A percentile compares a stretch with the other conserved stretches of the same genome.
Evolutionary conservation across 2,329 filamentous ascomycete species (phyloP).

Genomic region (Monilinia vaccinii-corymbosi): DNA sequence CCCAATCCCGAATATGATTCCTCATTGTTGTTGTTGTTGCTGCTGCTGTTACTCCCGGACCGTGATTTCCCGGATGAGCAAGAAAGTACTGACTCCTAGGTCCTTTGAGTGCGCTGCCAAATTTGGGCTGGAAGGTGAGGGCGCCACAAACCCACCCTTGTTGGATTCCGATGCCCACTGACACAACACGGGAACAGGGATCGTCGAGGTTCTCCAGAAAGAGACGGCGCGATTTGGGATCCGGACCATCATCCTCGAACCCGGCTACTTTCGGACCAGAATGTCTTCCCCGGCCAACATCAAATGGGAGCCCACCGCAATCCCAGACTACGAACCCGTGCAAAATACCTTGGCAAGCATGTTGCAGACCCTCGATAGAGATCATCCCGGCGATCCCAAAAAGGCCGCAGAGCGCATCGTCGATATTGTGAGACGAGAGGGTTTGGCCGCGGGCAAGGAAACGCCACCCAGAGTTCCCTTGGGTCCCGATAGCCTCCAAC

Average conservation of each 20-base stretch:
- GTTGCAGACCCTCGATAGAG: slow-evolving; percentile 26
- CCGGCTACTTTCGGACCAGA: slow-evolving; percentile 42
- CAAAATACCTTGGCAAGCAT: background rate
- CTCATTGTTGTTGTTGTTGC: too few species aligned
- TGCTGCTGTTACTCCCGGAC: too few species aligned
- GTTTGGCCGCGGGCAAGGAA: slow-evolving; percentile 29
- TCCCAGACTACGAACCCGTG: slow-evolving; percentile 10
- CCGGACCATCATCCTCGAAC: slow-evolving; percentile 32
- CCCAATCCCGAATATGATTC: too few species aligned
- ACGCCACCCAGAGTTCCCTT: slow-evolving; percentile 30
- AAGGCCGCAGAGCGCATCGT: slow-evolving; percentile 33
- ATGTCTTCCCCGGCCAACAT: slow-evolving; percentile 25
- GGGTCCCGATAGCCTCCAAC: slow-evolving; percentile 29
- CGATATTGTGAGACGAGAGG: slow-evolving; percentile 30
- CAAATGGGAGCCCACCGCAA: background rate
- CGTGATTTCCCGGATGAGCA: too few species aligned
- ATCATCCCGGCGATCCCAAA: slow-evolving; percentile 34
- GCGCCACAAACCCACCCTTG: background rate
- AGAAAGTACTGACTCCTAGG: too few species aligned
- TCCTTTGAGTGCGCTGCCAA: slow-evolving; percentile 3
- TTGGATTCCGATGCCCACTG: background rate
- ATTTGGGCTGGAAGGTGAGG: slow-evolving; percentile 16
- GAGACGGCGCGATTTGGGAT: slow-evolving; percentile 15
- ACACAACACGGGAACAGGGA: background rate
- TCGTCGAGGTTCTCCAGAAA: slow-evolving; percentile 12